Evolutionary conservation across 176 grass and related monocot species (phyloP).

Genomic region (Saccharum spontaneum): DNA sequence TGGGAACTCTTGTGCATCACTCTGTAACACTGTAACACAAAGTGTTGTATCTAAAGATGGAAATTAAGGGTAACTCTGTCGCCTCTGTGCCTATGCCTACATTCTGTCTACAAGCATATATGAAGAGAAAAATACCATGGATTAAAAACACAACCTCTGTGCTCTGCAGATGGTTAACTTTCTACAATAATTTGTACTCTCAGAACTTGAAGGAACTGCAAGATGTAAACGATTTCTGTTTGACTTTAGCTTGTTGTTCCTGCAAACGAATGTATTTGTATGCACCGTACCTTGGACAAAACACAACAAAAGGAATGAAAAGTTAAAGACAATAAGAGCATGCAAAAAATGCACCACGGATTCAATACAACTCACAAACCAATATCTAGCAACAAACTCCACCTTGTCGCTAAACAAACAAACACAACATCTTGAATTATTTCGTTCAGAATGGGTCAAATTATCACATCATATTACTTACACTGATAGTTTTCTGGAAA

Average conservation of each 20-base stretch:
- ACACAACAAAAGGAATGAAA: not conserved
- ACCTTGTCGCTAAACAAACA: not conserved
- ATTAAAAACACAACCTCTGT: conserved; percentile 35
- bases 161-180: conserved; percentile 44
- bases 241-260: conserved; percentile 23
- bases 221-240: conserved; percentile 9
- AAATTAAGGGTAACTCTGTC: not conserved
- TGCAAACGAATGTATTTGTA: conserved; percentile 29
- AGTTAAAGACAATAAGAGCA: not conserved
- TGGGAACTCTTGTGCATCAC: not conserved
- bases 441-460: not conserved
- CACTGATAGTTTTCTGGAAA: not conserved
- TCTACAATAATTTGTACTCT: not conserved
- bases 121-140: not conserved
- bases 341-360: not conserved
- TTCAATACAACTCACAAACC: not conserved
- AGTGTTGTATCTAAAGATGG: not conserved
- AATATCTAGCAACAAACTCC: not conserved
- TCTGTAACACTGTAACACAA: not conserved
- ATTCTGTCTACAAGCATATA: not conserved
- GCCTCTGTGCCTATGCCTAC: not conserved
- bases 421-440: not conserved
- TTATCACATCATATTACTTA: not conserved
- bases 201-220: conserved; percentile 24
- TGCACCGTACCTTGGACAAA: conserved; percentile 26